A percentile compares a stretch with the other conserved stretches of the same genome.
phyloP scores from a whole-genome alignment of 2,329 filamentous ascomycete species.

The Xylariaceae sp. region DNA sequence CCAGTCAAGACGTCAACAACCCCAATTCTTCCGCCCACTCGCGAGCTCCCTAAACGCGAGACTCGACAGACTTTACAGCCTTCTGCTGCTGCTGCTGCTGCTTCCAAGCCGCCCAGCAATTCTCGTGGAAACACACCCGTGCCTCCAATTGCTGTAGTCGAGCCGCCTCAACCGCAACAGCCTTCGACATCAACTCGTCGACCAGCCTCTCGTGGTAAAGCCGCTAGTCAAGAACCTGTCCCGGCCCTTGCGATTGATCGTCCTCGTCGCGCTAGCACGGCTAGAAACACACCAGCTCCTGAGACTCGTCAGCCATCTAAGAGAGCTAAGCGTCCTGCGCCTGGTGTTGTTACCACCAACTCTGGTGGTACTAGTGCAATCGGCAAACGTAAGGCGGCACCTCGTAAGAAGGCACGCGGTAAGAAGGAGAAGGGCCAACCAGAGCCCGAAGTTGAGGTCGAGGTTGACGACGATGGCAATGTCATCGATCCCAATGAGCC shows the following conservation, averaged over 20 bases:
- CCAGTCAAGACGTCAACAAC: slow-evolving; percentile 34
- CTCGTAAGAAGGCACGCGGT: slow-evolving; percentile 57
- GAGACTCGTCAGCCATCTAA: slow-evolving; percentile 45
- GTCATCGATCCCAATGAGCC: slow-evolving; percentile 72
- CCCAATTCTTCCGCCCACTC: slow-evolving; percentile 34
- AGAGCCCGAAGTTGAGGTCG: slow-evolving; percentile 45
- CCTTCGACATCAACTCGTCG: slow-evolving; percentile 34
- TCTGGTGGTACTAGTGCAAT: slow-evolving; percentile 63
- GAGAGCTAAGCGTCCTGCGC: slow-evolving; percentile 66
- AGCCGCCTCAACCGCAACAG: slow-evolving; percentile 14
- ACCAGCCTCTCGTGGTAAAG: slow-evolving; percentile 51
- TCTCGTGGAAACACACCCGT: slow-evolving; percentile 29
- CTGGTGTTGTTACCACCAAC: slow-evolving; percentile 64
- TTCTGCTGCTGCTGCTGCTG: slow-evolving; percentile 31
- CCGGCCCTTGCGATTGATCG: slow-evolving; percentile 49
- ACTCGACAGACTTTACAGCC: slow-evolving; percentile 44
- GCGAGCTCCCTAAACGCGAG: slow-evolving; percentile 39
- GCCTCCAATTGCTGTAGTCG: slow-evolving; percentile 38
- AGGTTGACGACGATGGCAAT: slow-evolving; percentile 65
- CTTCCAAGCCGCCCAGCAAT: slow-evolving; percentile 24
- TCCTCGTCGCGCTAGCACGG: slow-evolving; percentile 53
- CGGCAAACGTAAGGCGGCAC: slow-evolving; percentile 66
- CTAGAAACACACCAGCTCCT: slow-evolving; percentile 54
- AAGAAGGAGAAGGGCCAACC: slow-evolving; percentile 38
- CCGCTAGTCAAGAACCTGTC: slow-evolving; percentile 48